These are phyloP conservation scores for Neurospora sp. DNA, from an alignment of 495 filamentous ascomycete species.

Conservation along the genomic window DNA sequence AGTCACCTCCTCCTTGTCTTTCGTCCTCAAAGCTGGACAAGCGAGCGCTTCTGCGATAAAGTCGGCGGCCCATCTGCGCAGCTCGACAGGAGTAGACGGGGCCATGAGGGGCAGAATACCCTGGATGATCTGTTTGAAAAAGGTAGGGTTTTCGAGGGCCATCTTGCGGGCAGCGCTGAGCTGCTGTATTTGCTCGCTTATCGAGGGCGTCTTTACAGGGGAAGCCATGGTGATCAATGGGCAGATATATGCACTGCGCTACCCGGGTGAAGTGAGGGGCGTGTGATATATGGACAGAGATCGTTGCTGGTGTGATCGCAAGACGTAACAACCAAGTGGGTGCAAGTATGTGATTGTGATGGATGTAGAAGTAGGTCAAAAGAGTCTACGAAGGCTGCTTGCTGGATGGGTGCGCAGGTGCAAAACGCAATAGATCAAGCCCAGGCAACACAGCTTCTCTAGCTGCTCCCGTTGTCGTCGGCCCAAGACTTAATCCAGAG, in stretches of 20 bases:
- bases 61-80: conserved; percentile 91
- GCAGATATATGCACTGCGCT: background rate
- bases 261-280: background rate
- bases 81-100: conserved; percentile 57
- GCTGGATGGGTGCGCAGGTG: background rate
- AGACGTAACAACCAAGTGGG: background rate
- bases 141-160: conserved; percentile 67
- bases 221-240: conserved; percentile 27
- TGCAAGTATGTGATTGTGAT: background rate
- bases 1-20: conserved; percentile 68
- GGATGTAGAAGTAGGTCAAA: background rate
- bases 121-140: conserved; percentile 84
- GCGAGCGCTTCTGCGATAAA: conserved; percentile 96
- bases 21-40: conserved; percentile 59
- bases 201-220: conserved; percentile 36
- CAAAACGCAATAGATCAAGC: background rate
- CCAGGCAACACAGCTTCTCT: conserved; percentile 8
- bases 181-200: conserved; percentile 68
- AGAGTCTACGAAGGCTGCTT: conserved; percentile 5
- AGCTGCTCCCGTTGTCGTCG: background rate
- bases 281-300: background rate
- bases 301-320: background rate
- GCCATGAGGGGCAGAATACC: conserved; percentile 84
- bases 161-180: conserved; percentile 80
- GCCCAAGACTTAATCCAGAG: background rate